Conservation (phyloP, 1,284 basidiomycete species). For the Microbotryum lychnidis-dioicae region DNA sequence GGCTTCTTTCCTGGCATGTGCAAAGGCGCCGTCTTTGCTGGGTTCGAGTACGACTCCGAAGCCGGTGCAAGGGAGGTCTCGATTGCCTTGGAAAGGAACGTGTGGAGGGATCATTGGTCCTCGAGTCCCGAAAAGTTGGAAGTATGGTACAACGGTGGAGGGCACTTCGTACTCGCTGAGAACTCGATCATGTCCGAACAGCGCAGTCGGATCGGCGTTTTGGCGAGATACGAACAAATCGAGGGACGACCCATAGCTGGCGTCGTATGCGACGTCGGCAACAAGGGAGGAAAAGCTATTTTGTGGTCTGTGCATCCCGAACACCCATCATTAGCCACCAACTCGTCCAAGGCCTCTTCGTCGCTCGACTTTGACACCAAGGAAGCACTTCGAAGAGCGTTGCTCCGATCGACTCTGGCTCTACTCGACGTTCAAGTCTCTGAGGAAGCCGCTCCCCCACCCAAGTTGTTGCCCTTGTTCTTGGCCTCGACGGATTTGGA, state of each 20-base stretch:
- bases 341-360: conserved; percentile 22
- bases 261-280: conserved; percentile 48
- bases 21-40: conserved; percentile 51
- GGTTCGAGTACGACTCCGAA: conserved; percentile 50
- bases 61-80: conserved; percentile 42
- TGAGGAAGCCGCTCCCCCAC: conserved; percentile 8
- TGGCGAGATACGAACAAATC: conserved; percentile 42
- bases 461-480: conserved; percentile 26
- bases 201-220: conserved; percentile 36
- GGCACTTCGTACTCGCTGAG: conserved; percentile 42
- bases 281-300: conserved; percentile 48
- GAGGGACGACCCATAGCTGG: conserved; percentile 47
- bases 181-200: conserved; percentile 36
- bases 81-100: conserved; percentile 36
- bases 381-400: conserved; percentile 40
- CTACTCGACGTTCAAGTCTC: conserved; percentile 46
- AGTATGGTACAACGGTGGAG: conserved; percentile 53
- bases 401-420: conserved; percentile 47
- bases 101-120: conserved; percentile 30
- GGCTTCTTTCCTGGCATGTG: conserved; percentile 53
- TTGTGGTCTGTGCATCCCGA: conserved; percentile 61
- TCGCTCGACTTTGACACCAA: conserved; percentile 31
- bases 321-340: conserved; percentile 44
- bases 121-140: conserved; percentile 31
- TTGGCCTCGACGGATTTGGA: conserved; percentile 16